Percentiles rank a stretch among this genome's conserved stretches.
Conservation (phyloP, 352 stramenopile species). For the Phytopythium helicoides region DNA sequence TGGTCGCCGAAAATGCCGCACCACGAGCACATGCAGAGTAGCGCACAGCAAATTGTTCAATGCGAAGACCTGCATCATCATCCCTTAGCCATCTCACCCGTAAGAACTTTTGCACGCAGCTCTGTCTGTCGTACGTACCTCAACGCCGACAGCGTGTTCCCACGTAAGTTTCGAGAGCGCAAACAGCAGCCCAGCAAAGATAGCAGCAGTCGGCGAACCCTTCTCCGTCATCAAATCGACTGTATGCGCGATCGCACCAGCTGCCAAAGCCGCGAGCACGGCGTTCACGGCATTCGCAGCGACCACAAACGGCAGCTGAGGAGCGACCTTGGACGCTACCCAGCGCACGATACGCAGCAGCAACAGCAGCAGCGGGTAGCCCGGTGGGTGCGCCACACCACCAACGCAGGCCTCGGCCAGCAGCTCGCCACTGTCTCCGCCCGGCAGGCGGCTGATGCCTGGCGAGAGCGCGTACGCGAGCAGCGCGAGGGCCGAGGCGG, state of each 20-base stretch:
- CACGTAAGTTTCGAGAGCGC: slow-evolving; percentile 88
- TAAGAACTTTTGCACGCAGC: too few relatives aligned
- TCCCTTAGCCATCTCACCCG: background rate
- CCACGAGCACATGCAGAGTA: slow-evolving; percentile 60
- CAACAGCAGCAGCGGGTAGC: slow-evolving; percentile 90
- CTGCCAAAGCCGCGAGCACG: slow-evolving; percentile 22
- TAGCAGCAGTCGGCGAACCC: slow-evolving; percentile 16
- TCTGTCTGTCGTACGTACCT: slow-evolving; percentile 11
- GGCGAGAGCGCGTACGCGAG: slow-evolving; percentile 18
- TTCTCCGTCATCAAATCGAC: slow-evolving; percentile 26
- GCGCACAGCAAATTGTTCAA: slow-evolving; percentile 91
- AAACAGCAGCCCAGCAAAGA: slow-evolving; percentile 45
- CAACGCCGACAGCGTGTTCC: slow-evolving; percentile 83
- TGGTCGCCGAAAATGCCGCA: slow-evolving; percentile 25
- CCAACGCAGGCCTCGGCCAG: slow-evolving; percentile 90
- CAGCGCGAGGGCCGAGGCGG: slow-evolving; percentile 17
- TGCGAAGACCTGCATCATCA: slow-evolving; percentile 87
- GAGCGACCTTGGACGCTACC: background rate
- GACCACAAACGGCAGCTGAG: slow-evolving; percentile 23
- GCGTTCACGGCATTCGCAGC: slow-evolving; percentile 41
- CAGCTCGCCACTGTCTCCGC: slow-evolving; percentile 88
- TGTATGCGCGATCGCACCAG: slow-evolving; percentile 30
- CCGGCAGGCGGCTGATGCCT: slow-evolving; percentile 37
- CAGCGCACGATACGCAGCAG: slow-evolving; percentile 32
- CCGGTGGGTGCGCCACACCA: slow-evolving; percentile 90